Evolutionary conservation across 2,329 filamentous ascomycete species (phyloP).

Genomic region (Didymosphaeria variabile): DNA sequence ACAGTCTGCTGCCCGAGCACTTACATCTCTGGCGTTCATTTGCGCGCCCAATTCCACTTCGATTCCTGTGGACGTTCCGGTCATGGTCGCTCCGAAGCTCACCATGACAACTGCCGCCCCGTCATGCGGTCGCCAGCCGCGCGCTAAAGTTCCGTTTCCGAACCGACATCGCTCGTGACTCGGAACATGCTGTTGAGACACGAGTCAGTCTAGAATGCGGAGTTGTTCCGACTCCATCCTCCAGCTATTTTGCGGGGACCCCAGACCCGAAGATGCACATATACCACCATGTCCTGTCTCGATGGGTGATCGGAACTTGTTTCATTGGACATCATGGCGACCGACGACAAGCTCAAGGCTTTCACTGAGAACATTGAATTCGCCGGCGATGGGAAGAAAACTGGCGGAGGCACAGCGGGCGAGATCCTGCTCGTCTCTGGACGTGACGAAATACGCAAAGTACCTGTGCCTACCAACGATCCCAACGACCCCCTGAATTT

Average conservation of each 20-base stretch:
- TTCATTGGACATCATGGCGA: not conserved
- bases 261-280: not conserved
- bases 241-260: not conserved
- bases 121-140: not conserved
- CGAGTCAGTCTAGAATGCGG: not conserved
- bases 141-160: constrained; percentile 1
- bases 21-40: too few species aligned
- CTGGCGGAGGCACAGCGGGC: not conserved
- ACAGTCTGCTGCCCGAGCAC: too few species aligned
- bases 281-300: not conserved
- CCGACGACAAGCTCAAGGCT: not conserved
- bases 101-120: not conserved
- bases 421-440: constrained; percentile 1
- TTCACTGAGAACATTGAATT: constrained; percentile 1
- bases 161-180: not conserved
- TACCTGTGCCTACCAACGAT: not conserved
- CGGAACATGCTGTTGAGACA: not conserved
- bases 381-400: not conserved
- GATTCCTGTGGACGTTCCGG: too few species aligned
- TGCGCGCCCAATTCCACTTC: too few species aligned
- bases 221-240: not conserved
- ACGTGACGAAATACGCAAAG: not conserved
- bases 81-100: too few species aligned
- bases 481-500: constrained; percentile 1
- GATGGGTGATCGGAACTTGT: not conserved